Base-by-base conservation (phyloP, 441 rosid species). In the Geranium incanum region DNA sequence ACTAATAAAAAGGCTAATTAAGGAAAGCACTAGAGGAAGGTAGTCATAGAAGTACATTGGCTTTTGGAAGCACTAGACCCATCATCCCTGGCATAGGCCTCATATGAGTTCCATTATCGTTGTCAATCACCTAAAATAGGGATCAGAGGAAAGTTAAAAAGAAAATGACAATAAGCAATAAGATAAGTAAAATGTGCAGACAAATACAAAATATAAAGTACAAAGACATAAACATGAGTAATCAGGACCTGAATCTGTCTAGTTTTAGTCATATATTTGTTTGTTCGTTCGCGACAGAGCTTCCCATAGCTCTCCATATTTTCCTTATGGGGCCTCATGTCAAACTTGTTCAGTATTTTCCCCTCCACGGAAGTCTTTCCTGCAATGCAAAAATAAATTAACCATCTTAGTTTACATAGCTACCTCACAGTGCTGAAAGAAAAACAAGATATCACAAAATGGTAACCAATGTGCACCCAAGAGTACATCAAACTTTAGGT, bases 271-370 rank as follows among this genome's bases (percentile, higher is more conserved):
- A 81, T 81, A 68, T 69, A 84, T 69, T 85, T 85, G 70, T 66
- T 80, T 43, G 89, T 79, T 57, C 93, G 75, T 70, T 86, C 90
- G 12, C 89, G 89, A 57, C 87, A 88, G 23, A 86, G 82, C 76
- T 81, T 85, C 45, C 89, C 85, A 70, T 88, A 86, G 77, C 79
- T 80, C 74, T 85, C 93, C 0, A 86, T 80, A 78, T 79, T 85
- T 68, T 85, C 89, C 57, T 77, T 77, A 69, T 85, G 85, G 59
- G 86, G 93, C 78, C 84, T 88, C 89, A 88, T 84, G 74, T 88
- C 89, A 77, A 88, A 85, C 68, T 86, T 88, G 81, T 86, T 80
- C 67, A 75, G 71, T 64, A 86, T 85, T 78, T 79, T 88, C 21
- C 93, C 93, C 78, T 85, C 89, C 18, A 75, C 80, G 5, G 78